phyloP scores from a whole-genome alignment of 306 rosid species.

The Sesbania bispinosa region DNA sequence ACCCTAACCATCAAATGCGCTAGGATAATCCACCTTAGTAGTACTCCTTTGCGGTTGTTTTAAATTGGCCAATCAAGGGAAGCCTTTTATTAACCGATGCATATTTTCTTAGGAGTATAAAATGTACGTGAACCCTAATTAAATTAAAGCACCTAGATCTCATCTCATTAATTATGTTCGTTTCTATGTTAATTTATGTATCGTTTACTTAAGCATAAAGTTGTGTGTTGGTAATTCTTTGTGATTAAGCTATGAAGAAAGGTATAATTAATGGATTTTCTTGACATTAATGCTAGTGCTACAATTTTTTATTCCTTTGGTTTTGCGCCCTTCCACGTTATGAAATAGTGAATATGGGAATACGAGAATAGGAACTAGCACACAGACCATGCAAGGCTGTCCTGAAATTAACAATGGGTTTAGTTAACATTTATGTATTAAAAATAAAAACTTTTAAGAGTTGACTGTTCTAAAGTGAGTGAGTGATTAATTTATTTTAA shows the following conservation, averaged over 20 bases:
- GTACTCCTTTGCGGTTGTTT: conserved; percentile 28
- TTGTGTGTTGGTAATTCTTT: no score
- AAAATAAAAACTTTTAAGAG: background rate
- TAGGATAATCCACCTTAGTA: background rate
- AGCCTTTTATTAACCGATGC: conserved; percentile 12
- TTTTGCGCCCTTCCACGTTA: conserved; percentile 9
- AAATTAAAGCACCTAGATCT: conserved; percentile 13
- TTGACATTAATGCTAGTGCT: conserved; percentile 32
- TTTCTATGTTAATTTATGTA: background rate
- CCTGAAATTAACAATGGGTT: background rate
- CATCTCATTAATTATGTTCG: conserved; percentile 8
- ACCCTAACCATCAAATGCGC: conserved; percentile 36
- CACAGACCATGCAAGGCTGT: background rate
- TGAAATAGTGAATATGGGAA: background rate
- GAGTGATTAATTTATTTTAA: no score
- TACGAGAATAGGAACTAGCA: background rate
- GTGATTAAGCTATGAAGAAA: no score
- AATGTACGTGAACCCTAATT: conserved; percentile 19
- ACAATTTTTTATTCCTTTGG: conserved; percentile 16
- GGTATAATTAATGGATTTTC: no score
- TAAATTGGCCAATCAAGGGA: conserved; percentile 30
- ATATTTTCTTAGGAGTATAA: background rate
- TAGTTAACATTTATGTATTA: background rate
- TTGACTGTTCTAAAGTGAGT: background rate
- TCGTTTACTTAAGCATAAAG: no score